Conservation (phyloP, 2,329 filamentous ascomycete species). For the Pseudogymnoascus destructans region DNA sequence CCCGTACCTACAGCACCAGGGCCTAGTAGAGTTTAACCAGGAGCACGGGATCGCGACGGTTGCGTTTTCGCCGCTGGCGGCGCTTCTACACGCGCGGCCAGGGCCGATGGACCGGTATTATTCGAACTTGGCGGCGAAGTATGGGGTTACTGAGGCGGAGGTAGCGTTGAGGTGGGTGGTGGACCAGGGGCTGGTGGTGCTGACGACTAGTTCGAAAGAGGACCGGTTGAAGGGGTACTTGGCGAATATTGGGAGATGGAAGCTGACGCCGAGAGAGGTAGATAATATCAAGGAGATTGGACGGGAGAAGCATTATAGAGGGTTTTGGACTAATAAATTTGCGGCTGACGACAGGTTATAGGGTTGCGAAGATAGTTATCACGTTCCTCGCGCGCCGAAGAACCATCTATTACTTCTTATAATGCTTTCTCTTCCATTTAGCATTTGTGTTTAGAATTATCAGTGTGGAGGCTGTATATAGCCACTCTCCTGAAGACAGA, state of each 20-base stretch:
- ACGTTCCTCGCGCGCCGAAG: slow-evolving; percentile 5
- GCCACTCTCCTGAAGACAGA: background rate
- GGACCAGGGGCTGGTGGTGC: slow-evolving; percentile 43
- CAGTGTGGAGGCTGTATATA: background rate
- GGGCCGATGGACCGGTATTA: slow-evolving; percentile 43
- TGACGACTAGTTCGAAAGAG: slow-evolving; percentile 48
- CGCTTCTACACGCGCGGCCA: slow-evolving; percentile 34
- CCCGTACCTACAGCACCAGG: slow-evolving; percentile 56
- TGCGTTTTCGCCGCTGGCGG: slow-evolving; percentile 43
- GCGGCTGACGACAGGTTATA: slow-evolving; percentile 37
- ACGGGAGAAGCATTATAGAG: slow-evolving; percentile 46
- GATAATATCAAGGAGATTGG: slow-evolving; percentile 42
- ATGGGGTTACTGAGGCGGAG: slow-evolving; percentile 42
- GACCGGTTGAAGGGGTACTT: slow-evolving; percentile 44
- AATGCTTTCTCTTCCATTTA: background rate
- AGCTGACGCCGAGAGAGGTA: slow-evolving; percentile 46
- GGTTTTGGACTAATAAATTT: slow-evolving; percentile 44
- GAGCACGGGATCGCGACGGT: slow-evolving; percentile 43
- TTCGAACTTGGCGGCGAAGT: slow-evolving; percentile 40
- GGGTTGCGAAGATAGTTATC: background rate
- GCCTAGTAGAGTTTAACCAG: slow-evolving; percentile 44
- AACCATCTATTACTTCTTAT: background rate
- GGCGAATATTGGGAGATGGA: slow-evolving; percentile 38
- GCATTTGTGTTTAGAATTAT: background rate
- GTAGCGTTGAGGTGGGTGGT: slow-evolving; percentile 46